Base-by-base conservation (phyloP, 2,329 filamentous ascomycete genomes). In the Sporothrix brasiliensis region DNA sequence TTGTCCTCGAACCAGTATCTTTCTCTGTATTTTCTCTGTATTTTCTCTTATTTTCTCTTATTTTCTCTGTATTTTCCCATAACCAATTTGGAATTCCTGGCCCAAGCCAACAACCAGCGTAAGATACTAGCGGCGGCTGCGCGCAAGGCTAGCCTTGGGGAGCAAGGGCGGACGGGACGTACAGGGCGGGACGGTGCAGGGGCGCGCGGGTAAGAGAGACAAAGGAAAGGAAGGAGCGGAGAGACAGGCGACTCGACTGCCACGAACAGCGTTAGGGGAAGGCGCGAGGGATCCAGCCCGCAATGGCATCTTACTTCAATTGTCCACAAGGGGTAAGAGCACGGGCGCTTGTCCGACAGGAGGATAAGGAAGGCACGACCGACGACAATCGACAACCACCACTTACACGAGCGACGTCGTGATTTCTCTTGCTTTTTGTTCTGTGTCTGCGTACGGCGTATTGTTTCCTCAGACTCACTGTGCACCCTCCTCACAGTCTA, bases 61-160 rank as follows among this genome's bases (percentile, higher is more conserved):
- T 19, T 49, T 49, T 49, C 14, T 14, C 14, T 49, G 39, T 27
- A 61, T 47, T 61, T 24, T 61, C n/a, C 47, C 41, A 5, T n/a
- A 11, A 14, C 11, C n/a, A 60, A 63, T 47, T 63, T 63, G 58
- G 39, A 63, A 63, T 63, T 63, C 56, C 56, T 21, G 39, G 34
- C 19, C n/a, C 19, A 24, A 16, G 3, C 34, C 9, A 56, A 54
- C 4, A 53, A 34, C 24, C 21, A 56, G 27, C 16, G n/a, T 34
- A 60, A 11, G 21, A 39, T 13, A 21, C 58, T 47, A 61, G 58
- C 58, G 58, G 58, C 58, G 58, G 58, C 58, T 47, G 58, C 58
- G 58, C 61, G 61, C 61, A 65, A 65, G 61, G 61, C 61, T 65
- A 65, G 61, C 61, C 47, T 65, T 50, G 61, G 61, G 58, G 39